Percentiles rank a stretch among this genome's conserved stretches.
phyloP scores from a whole-genome alignment of 257 asterid species.

The Knoxia roxburghii region DNA sequence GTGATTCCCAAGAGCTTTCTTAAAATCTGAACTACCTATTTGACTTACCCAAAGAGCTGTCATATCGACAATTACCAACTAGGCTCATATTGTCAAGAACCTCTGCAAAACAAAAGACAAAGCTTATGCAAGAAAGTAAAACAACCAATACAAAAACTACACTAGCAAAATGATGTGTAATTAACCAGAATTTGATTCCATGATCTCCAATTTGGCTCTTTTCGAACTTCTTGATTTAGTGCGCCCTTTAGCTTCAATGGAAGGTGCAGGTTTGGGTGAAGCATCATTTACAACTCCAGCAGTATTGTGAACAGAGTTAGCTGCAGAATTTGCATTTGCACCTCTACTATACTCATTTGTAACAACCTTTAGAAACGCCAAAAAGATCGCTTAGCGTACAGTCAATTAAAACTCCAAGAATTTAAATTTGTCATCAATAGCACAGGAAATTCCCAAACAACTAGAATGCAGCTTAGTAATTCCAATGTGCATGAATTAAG shows the following conservation, averaged over 20 bases:
- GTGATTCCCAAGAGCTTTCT: background rate
- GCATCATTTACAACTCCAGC: slow-evolving; percentile 24
- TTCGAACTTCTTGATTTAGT: slow-evolving; percentile 32
- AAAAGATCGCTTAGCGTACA: background rate
- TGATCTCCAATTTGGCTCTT: slow-evolving; percentile 25
- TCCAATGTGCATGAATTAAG: background rate
- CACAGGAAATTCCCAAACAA: background rate
- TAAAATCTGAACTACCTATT: background rate
- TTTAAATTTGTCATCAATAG: background rate
- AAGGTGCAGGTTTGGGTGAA: slow-evolving; percentile 16
- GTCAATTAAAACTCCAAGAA: background rate
- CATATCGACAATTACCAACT: slow-evolving; percentile 50
- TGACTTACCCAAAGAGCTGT: slow-evolving; percentile 76
- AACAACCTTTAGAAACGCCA: slow-evolving; percentile 25
- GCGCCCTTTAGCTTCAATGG: slow-evolving; percentile 18
- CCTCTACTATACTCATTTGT: slow-evolving; percentile 19
- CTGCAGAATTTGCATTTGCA: slow-evolving; percentile 25
- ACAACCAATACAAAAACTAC: background rate
- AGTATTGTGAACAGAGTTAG: slow-evolving; percentile 19
- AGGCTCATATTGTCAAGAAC: slow-evolving; percentile 32
- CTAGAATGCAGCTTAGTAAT: background rate
- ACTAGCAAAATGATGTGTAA: background rate
- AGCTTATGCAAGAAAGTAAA: slow-evolving; percentile 2
- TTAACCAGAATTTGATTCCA: slow-evolving; percentile 42
- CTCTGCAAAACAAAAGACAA: slow-evolving; percentile 37